Percentiles rank a stretch among this genome's conserved stretches.
Evolutionary conservation across 371 early-diverging fungal species (phyloP).

Genomic region (Haplosporangium sp.): DNA sequence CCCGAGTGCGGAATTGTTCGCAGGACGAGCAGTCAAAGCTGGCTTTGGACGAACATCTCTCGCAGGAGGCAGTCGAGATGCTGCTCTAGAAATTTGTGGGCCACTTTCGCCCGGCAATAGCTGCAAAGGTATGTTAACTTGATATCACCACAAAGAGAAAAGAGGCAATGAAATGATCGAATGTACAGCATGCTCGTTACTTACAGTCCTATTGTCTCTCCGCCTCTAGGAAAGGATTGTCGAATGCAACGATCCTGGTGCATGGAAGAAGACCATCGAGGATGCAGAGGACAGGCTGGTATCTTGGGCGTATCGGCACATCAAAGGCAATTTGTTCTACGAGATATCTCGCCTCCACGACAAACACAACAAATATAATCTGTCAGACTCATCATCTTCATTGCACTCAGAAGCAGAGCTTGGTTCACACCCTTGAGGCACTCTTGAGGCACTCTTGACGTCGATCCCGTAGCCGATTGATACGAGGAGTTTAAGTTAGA

Average conservation of each 20-base stretch:
- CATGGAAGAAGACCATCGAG: slow-evolving; percentile 22
- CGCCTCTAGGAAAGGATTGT: slow-evolving; percentile 28
- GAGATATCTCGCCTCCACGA: slow-evolving; percentile 13
- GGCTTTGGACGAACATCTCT: slow-evolving; percentile 7
- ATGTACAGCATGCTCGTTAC: slow-evolving; percentile 2
- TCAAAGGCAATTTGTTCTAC: slow-evolving; percentile 34
- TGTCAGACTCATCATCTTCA: slow-evolving; percentile 7
- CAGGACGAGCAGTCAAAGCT: slow-evolving; percentile 10
- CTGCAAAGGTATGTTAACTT: background rate
- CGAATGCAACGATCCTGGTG: slow-evolving; percentile 16
- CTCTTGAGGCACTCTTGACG: too few relatives aligned
- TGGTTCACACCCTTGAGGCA: slow-evolving; percentile 5
- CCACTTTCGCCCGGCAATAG: slow-evolving; percentile 8
- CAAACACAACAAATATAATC: slow-evolving; percentile 29
- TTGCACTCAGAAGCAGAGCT: slow-evolving; percentile 6
- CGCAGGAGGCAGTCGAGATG: slow-evolving; percentile 15
- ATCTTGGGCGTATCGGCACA: slow-evolving; percentile 23
- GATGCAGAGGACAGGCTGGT: slow-evolving; percentile 22
- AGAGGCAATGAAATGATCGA: slow-evolving; percentile 1
- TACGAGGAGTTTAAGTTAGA: too few relatives aligned
- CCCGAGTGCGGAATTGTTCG: slow-evolving; percentile 14
- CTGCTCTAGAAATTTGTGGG: slow-evolving; percentile 9
- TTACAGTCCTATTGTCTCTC: slow-evolving; percentile 11
- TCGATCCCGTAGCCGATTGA: background rate
- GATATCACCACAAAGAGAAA: background rate